Evolutionary conservation across 805 yeast genomes (phyloP), one percentile per base, ranked within the genome.

Genomic region (Lachancea mirantina): DNA sequence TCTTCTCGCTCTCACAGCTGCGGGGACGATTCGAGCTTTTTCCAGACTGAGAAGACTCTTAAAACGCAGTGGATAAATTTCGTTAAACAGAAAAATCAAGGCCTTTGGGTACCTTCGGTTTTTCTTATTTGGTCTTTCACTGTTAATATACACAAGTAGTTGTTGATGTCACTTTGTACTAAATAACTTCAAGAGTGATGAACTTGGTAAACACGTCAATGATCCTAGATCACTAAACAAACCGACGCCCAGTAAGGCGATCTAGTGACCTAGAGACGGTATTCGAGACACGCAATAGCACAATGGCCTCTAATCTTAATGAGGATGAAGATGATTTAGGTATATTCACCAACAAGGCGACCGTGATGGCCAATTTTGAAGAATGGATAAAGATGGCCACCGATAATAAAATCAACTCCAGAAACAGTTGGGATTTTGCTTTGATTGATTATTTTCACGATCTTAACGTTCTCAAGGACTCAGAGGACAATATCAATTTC

Each of bases 381-480:
- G 72, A 72, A 53, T 83, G 94, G 92, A 78, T 83, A 63, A 76
- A 77, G 40, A 69, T 83, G 67, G 88, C 85, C 15, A 79, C 85
- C 1, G 87, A 78, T 46, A 84, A 83, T 44, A 85, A 83, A 54
- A 84, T 87, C 61, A 88, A 82, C 39, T 70, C 85, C 0, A 67
- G 78, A 22, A 88, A 88, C 55, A 77, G 92, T 49, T 88, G 96
- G 95, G 80, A 82, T 46, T 76, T 85, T 51, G 95, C 88, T 0
- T 67, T 88, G 48, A 88, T 88, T 49, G 96, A 88, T 56, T 88
- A 87, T 57, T 88, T 88, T 52, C 82, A 87, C 49, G 95, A 84
- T 49, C 65, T 85, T 58, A 72, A 82, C 17, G 70, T 84, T 18
- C 65, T 84, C 28, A 70, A 74, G 44, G 94, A 80, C 33, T 80